Percentiles rank a stretch among this genome's conserved stretches.
Conservation (phyloP, 2,329 filamentous ascomycete species). For the Ascochyta koolunga region DNA sequence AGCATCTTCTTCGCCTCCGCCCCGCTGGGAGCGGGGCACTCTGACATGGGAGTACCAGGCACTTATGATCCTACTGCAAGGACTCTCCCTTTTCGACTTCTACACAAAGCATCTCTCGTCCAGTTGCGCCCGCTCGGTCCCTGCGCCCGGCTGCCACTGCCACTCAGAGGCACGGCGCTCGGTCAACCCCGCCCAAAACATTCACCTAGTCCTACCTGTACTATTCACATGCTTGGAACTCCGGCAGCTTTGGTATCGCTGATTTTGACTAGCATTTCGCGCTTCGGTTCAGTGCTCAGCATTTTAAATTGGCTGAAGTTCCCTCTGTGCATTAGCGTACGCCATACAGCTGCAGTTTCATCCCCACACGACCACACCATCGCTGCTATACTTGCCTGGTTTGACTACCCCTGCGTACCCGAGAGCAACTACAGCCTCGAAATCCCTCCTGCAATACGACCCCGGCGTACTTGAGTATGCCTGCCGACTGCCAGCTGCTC, state of each 20-base stretch:
- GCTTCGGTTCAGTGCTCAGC: constrained; percentile 23
- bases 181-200: constrained; percentile 33
- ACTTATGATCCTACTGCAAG: constrained; percentile 24
- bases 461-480: constrained; percentile 37
- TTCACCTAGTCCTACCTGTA: constrained; percentile 27
- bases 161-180: constrained; percentile 23
- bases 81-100: constrained; percentile 23
- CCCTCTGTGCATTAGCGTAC: constrained; percentile 41
- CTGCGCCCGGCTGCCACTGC: constrained; percentile 27
- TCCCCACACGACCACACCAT: constrained; percentile 32
- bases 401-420: constrained; percentile 25
- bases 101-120: constrained; percentile 27
- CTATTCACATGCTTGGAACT: constrained; percentile 30
- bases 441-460: constrained; percentile 26
- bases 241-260: constrained; percentile 6
- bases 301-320: constrained; percentile 35
- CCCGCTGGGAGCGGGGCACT: constrained; percentile 15
- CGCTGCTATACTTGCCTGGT: constrained; percentile 27
- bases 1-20: constrained; percentile 25
- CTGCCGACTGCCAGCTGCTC: constrained; percentile 38
- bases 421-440: constrained; percentile 33
- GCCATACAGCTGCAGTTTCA: constrained; percentile 33
- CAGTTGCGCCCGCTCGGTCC: constrained; percentile 26
- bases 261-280: background rate
- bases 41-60: constrained; percentile 13